These are phyloP conservation scores for Neurospora sp. DNA, from an alignment of 2,329 filamentous ascomycete genomes.

Conservation along the genomic window DNA sequence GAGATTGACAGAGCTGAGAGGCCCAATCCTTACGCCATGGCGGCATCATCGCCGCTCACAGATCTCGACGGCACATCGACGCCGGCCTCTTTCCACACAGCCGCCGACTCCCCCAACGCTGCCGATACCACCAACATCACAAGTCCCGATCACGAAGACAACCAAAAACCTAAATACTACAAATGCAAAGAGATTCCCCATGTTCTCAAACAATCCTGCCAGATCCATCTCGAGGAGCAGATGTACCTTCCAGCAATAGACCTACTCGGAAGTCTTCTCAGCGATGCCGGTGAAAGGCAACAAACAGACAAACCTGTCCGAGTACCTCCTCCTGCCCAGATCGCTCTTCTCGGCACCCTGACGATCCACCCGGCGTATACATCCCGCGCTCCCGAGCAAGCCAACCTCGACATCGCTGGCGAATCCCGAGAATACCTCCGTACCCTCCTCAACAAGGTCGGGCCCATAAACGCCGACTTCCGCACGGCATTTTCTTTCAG, in stretches of 20 bases:
- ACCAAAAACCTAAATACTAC: slow-evolving; percentile 32
- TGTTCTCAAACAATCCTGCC: slow-evolving; percentile 55
- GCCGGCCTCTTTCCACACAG: slow-evolving; percentile 14
- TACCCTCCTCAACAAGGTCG: slow-evolving; percentile 53
- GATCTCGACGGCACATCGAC: slow-evolving; percentile 13
- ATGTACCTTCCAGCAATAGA: slow-evolving; percentile 50
- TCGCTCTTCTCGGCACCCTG: slow-evolving; percentile 73
- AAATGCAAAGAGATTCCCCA: slow-evolving; percentile 46
- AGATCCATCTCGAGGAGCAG: slow-evolving; percentile 66
- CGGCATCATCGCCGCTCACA: slow-evolving; percentile 12
- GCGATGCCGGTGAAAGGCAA: slow-evolving; percentile 33
- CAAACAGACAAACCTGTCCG: slow-evolving; percentile 34
- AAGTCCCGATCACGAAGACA: slow-evolving; percentile 7
- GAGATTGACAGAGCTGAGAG: neutral
- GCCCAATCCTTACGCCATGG: neutral
- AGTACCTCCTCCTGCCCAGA: slow-evolving; percentile 59
- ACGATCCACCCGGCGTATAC: slow-evolving; percentile 73
- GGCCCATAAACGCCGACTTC: slow-evolving; percentile 61
- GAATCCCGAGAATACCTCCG: slow-evolving; percentile 62
- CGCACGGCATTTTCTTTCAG: slow-evolving; percentile 63
- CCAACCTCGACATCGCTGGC: slow-evolving; percentile 53
- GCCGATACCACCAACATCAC: slow-evolving; percentile 12
- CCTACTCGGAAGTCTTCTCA: slow-evolving; percentile 55
- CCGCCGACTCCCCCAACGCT: slow-evolving; percentile 2
- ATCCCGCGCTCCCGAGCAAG: slow-evolving; percentile 53